Base-by-base conservation (phyloP, 129 eudicot genomes). In the Calendula officinalis region DNA sequence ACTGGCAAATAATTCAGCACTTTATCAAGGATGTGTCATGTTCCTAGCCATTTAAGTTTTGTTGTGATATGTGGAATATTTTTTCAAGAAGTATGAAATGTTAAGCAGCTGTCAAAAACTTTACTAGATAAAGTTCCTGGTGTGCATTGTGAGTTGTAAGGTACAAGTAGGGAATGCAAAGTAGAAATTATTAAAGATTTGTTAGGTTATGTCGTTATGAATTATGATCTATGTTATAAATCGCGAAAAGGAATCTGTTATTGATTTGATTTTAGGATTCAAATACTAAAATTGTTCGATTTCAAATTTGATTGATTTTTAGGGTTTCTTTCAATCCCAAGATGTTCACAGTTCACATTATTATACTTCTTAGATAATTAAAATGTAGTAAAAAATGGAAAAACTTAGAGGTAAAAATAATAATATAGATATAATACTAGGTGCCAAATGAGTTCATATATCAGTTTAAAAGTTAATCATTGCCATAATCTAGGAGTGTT, bases 11-110 rank as follows among this genome's bases (percentile, higher is more conserved):
- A 62, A 55, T 34, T 16, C 46, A 37, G 65, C 45, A 57, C 65
- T 74, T 69, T 77, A 30, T 45, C 63, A 46, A n/a, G 38, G 74
- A 74, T 64, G 87, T 81, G 91, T 77, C 70, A 42, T 50, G 58
- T 60, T 84, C 77, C 66, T 40, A 36, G 51, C 91, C 87, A 81
- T 40, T 77, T 70, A 48, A 16, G 41, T 76, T 4, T 13, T 58
- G 22, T 10, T 59, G 69, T 67, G 72, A 71, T 51, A 14, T 62
- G 70, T 71, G 69, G 76, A 35, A 62, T 71, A 53, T 50, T 71
- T 61, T 71, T 61, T 61, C 9, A 37, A 71, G n/a, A 71, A 50
- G 44, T 56, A 14, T 52, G 37, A 64, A 58, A 56, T 73, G 78
- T 65, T 65, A 40, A 56, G 72, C 61, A 73, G 52, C 78, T 73